Percentiles rank a stretch among this genome's conserved stretches.
Conservation (phyloP, 371 early-diverging fungal species). For the Mortierella sp. region DNA sequence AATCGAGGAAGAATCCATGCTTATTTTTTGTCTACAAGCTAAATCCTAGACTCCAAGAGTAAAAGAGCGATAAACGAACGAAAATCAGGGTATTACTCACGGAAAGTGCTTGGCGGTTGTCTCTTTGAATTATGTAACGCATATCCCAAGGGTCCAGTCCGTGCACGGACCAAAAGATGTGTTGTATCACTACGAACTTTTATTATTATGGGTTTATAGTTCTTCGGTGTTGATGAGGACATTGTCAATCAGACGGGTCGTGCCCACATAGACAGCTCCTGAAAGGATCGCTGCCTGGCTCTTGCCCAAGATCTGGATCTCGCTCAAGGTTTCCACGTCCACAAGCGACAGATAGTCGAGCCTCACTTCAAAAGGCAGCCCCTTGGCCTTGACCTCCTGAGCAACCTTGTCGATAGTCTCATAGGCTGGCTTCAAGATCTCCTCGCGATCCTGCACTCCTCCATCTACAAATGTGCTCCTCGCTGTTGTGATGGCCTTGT, state of each 20-base stretch:
- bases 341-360: slow-evolving; percentile 91
- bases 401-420: slow-evolving; percentile 56
- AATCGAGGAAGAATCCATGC: not conserved
- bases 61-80: too few species aligned
- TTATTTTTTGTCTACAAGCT: not conserved
- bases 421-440: slow-evolving; percentile 60
- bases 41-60: too few species aligned
- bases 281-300: slow-evolving; percentile 83
- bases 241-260: slow-evolving; percentile 96
- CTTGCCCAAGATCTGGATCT: slow-evolving; percentile 62
- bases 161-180: too few species aligned
- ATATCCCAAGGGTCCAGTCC: too few species aligned
- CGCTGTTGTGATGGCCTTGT: slow-evolving; percentile 73
- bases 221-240: slow-evolving; percentile 60
- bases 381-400: slow-evolving; percentile 52
- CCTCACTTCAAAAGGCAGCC: slow-evolving; percentile 61
- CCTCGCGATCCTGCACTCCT: slow-evolving; percentile 60
- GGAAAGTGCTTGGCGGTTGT: too few species aligned
- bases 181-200: not conserved
- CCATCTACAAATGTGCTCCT: slow-evolving; percentile 56
- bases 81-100: too few species aligned
- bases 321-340: slow-evolving; percentile 74
- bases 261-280: slow-evolving; percentile 89
- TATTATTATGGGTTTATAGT: slow-evolving; percentile 10
- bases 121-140: too few species aligned